Evolutionary conservation across 1,284 basidiomycete species (phyloP), one percentile per base, ranked within the genome.

Genomic region (Melanopsichium pennsylvanicum): DNA sequence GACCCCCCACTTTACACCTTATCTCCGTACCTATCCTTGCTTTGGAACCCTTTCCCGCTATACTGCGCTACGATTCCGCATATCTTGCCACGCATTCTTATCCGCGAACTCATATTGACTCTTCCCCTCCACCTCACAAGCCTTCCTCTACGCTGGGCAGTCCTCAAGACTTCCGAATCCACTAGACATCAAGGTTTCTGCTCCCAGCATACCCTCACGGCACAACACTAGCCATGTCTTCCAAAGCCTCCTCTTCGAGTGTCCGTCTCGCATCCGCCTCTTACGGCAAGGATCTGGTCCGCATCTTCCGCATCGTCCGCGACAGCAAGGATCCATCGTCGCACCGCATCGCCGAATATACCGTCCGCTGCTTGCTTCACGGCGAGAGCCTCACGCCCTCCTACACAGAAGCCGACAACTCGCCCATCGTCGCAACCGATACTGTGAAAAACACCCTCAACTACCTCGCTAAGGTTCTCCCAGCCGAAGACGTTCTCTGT

Each of bases 401-500:
- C 26, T 70, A 35, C 76, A 73, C 72, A 15, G 27, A 72, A 27
- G 66, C 70, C 11, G 69, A 76, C 51, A 72, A 72, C 58, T 59
- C 66, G 25, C 68, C 70, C 34, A 68, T 80, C 33, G 78, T 80
- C 13, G 70, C 78, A 29, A 80, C 78, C 12, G 74, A 74, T 43
- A 69, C 72, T 90, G 90, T 94, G 82, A 96, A 96, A 84, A 95
- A 96, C 83, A 95, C 94, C 49, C 89, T 88, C 18, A 91, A 96
- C 50, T 59, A 62, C 60, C 70, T 76, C 40, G 72, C 66, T 29
- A 68, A 71, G 52, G 63, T 57, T 23, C 49, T 68, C 21, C 45
- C 55, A 6, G 47, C 43, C 38, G 56, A 60, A 23, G 57, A 64
- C 43, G 64, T 78, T n/a, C 54, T 68, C 38, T 57, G 68, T 45